phyloP scores from a whole-genome alignment of 768 basidiomycete genomes.

The Termitomyces titanicus region DNA sequence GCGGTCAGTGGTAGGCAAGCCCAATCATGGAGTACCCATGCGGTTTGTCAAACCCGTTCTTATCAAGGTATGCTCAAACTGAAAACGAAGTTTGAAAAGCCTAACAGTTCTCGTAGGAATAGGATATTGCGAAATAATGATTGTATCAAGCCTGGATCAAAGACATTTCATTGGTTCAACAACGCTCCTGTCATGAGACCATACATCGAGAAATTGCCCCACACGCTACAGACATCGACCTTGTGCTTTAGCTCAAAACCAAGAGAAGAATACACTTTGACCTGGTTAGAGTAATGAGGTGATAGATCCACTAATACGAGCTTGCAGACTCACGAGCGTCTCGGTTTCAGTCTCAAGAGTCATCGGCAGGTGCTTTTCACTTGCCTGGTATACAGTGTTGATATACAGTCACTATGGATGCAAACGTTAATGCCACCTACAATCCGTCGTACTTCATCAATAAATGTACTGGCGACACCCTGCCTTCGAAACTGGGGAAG shows the following conservation, averaged over 20 bases:
- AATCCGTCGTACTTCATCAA: slow-evolving; percentile 8
- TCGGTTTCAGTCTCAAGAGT: slow-evolving; percentile 11
- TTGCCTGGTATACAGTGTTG: neutral
- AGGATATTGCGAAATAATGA: too few relatives aligned
- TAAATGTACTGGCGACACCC: slow-evolving; percentile 14
- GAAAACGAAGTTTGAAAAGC: too few relatives aligned
- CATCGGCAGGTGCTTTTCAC: slow-evolving; percentile 7
- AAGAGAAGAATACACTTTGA: slow-evolving; percentile 8
- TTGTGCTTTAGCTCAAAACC: slow-evolving; percentile 11
- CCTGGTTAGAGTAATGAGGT: neutral
- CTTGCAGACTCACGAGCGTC: neutral
- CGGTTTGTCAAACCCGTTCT: too few relatives aligned
- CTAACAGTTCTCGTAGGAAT: too few relatives aligned
- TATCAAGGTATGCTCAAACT: too few relatives aligned
- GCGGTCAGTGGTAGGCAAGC: too few relatives aligned
- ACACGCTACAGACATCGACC: slow-evolving; percentile 7
- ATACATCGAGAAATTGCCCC: slow-evolving; percentile 12
- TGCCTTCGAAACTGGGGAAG: slow-evolving; percentile 9
- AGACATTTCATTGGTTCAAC: too few relatives aligned
- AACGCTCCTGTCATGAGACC: slow-evolving; percentile 6
- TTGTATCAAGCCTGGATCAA: too few relatives aligned
- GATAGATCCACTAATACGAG: neutral
- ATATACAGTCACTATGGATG: neutral
- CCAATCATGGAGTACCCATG: too few relatives aligned
- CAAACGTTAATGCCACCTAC: neutral